Evolutionary conservation across 2,329 filamentous ascomycete genomes (phyloP).

Genomic region (Aspergillus japonicus): DNA sequence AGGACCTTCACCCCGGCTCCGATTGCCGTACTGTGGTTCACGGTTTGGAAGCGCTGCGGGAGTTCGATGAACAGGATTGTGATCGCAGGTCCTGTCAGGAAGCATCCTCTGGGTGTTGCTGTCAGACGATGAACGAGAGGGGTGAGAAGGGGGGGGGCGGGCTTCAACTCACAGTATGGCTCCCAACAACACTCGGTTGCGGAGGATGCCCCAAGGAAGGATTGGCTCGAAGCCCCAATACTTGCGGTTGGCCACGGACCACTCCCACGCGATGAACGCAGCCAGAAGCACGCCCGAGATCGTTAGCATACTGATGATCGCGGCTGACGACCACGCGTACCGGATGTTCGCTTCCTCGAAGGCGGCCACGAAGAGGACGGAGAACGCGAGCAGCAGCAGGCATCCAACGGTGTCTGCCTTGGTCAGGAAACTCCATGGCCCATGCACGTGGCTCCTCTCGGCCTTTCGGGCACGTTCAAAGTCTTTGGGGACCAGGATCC

Average conservation of each 20-base stretch:
- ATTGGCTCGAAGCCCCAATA: conserved; percentile 12
- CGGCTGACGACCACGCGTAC: conserved; percentile 52
- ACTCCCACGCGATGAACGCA: conserved; percentile 17
- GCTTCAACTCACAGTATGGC: conserved; percentile 11
- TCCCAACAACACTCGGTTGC: conserved; percentile 17
- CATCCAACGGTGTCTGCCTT: conserved; percentile 54
- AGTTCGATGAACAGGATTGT: conserved; percentile 20
- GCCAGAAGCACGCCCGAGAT: conserved; percentile 42
- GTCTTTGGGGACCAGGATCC: conserved; percentile 11
- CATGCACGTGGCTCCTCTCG: neutral
- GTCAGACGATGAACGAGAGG: neutral
- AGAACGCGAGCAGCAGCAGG: conserved; percentile 52
- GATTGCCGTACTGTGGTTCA: conserved; percentile 20
- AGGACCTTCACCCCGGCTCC: conserved; percentile 22
- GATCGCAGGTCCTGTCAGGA: conserved; percentile 21
- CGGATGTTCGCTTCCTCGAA: conserved; percentile 58
- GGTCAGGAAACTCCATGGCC: neutral
- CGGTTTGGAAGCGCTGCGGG: conserved; percentile 25
- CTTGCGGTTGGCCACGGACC: conserved; percentile 9
- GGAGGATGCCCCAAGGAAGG: conserved; percentile 17
- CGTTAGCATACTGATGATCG: conserved; percentile 52
- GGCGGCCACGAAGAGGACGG: conserved; percentile 56
- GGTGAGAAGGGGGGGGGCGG: neutral
- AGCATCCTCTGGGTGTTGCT: conserved; percentile 8
- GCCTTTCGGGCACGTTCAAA: conserved; percentile 1